Evolutionary conservation across 495 filamentous ascomycete genomes (phyloP), one percentile per base, ranked within the genome.

Genomic region (Penicillium herquei): DNA sequence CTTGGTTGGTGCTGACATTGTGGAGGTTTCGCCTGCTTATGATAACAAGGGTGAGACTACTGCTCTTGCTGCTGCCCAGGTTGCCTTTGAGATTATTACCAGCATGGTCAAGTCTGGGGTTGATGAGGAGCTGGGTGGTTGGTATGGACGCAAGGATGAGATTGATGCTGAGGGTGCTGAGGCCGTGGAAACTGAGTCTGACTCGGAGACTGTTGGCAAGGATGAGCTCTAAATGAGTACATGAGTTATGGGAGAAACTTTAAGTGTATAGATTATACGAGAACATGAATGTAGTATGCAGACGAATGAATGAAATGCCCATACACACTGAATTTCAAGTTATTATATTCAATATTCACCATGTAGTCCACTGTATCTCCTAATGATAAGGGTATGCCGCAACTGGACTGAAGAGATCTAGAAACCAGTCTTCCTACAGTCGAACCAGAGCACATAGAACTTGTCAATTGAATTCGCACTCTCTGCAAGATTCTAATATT

Each of bases 11-110:
- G 87, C 84, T 4, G 87, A 90, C 70, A 85, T 93, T 57, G 90
- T 96, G 18, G 90, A 96, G 79, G 90, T 96, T 12, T 86, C 87
- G 43, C 90, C 90, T 1, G 88, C 89, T 11, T 94, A 96, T 68
- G 89, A 94, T 71, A 90, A 89, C 6, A 82, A 80, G 46, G 89
- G 87, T 0, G 90, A 96, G 79, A 85, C 87, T 64, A 96, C 90
- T 39, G 89, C 90, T 45, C 76, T 94, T 59, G 89, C 87, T n/a
- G 90, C 86, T 0, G 88, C 89, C 9, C 89, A 93, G 76, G 81
- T 88, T 17, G 86, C 85, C 14, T 95, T 86, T 70, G 90, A 95
- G 77, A 83, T 94, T 47, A 75, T 93, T 69, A 92, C 85, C 17
- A 84, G 86, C 47, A 87, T 91, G 81, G 88, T 91, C 1, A 91